Evolutionary conservation across 805 yeast species (phyloP).

Genomic region (Barnettozyma vustinii): DNA sequence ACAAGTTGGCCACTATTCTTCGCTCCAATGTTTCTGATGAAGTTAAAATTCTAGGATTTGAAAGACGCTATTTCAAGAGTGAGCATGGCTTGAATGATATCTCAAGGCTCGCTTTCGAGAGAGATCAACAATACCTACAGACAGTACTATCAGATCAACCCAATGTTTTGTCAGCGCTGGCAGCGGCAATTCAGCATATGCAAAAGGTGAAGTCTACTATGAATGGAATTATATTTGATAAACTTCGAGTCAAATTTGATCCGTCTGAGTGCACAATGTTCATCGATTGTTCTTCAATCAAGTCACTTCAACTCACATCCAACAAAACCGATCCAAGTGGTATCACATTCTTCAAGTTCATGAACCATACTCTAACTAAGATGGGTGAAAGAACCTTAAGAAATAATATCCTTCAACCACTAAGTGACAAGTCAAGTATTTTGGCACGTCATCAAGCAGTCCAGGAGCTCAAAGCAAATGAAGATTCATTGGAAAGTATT

Average conservation of each 20-base stretch:
- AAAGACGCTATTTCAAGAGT: conserved; percentile 24
- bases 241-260: conserved; percentile 33
- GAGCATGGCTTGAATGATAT: conserved; percentile 24
- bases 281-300: conserved; percentile 35
- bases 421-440: conserved; percentile 34
- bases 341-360: conserved; percentile 30
- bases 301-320: conserved; percentile 34
- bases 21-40: conserved; percentile 26
- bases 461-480: conserved; percentile 28
- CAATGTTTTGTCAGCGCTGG: conserved; percentile 29
- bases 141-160: conserved; percentile 26
- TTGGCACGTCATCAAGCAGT: conserved; percentile 33
- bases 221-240: conserved; percentile 20
- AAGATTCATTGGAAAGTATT: conserved; percentile 16
- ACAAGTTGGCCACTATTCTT: conserved; percentile 33
- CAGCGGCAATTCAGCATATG: conserved; percentile 29
- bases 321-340: conserved; percentile 29
- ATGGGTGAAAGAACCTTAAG: conserved; percentile 42
- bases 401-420: conserved; percentile 42
- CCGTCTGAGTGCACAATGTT: conserved; percentile 37
- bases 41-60: conserved; percentile 23
- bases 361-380: conserved; percentile 37
- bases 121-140: conserved; percentile 18
- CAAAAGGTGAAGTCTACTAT: conserved; percentile 11
- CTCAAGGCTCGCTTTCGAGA: conserved; percentile 14